phyloP scores from a whole-genome alignment of 73 alveolate species.

The Durusdinium trenchii region DNA sequence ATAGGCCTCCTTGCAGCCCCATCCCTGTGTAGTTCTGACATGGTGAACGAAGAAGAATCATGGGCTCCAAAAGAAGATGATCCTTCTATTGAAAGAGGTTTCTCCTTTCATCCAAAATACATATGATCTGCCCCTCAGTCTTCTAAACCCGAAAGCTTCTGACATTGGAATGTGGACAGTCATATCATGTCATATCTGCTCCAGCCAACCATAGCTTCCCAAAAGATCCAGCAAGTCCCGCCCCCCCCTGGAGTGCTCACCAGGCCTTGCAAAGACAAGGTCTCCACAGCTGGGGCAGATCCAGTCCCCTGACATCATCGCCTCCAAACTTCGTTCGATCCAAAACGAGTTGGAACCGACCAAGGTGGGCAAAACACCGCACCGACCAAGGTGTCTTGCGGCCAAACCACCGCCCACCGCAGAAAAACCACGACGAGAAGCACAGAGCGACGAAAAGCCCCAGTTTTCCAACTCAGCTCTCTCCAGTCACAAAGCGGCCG shows the following conservation, averaged over 20 bases:
- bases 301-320: constrained; percentile 88
- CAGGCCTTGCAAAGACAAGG: constrained; percentile 81
- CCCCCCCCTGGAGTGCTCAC: not conserved
- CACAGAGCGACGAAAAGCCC: not conserved
- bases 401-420: not conserved
- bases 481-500: not conserved
- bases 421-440: not conserved
- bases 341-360: not conserved
- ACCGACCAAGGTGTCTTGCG: not conserved
- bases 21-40: too few species aligned
- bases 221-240: not conserved
- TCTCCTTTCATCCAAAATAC: too few species aligned
- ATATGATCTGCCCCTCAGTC: too few species aligned
- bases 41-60: too few species aligned
- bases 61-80: too few species aligned
- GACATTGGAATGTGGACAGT: not conserved
- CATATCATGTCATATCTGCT: not conserved
- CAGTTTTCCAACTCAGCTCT: not conserved
- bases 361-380: not conserved
- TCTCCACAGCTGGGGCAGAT: constrained; percentile 71
- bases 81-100: too few species aligned
- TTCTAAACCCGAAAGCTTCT: not conserved
- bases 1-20: too few species aligned
- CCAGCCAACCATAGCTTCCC: not conserved
- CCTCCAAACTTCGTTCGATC: not conserved